Conservation (phyloP, 169 alveolate genomes). For the Babesia caballi region DNA sequence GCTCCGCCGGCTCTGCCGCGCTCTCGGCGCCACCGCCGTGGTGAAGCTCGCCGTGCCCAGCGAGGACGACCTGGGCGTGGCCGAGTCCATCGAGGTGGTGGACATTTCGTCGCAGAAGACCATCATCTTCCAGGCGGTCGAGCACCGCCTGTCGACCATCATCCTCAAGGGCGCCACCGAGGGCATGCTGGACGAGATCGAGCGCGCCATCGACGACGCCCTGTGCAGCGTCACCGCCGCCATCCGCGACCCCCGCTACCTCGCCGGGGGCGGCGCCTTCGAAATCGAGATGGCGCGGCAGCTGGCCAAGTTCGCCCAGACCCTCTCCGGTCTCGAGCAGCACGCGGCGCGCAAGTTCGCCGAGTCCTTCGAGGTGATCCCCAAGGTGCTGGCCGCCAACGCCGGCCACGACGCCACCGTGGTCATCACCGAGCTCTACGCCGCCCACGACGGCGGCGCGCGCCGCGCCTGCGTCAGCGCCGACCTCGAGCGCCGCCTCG, state of each 20-base stretch:
- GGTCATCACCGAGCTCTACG: constrained; percentile 77
- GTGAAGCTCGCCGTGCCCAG: constrained; percentile 91
- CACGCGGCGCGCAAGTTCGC: constrained; percentile 97
- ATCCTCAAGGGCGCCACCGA: constrained; percentile 97
- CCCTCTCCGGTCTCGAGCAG: constrained; percentile 90
- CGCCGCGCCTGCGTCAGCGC: constrained; percentile 73
- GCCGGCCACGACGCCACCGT: constrained; percentile 90
- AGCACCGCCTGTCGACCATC: constrained; percentile 85
- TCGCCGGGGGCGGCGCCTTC: constrained; percentile 97
- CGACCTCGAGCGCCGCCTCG: constrained; percentile 57
- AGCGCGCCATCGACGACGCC: constrained; percentile 94
- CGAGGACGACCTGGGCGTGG: constrained; percentile 95
- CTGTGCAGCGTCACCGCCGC: constrained; percentile 76
- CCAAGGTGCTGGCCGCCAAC: constrained; percentile 96
- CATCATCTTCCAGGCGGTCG: constrained; percentile 76
- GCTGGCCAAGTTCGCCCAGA: constrained; percentile 83
- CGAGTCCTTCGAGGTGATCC: constrained; percentile 93
- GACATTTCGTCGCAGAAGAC: constrained; percentile 92
- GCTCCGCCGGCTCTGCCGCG: constrained; percentile 91
- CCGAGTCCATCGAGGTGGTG: constrained; percentile 85
- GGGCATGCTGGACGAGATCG: constrained; percentile 97
- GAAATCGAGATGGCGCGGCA: constrained; percentile 88
- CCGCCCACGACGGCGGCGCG: constrained; percentile 77
- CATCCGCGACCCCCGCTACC: constrained; percentile 84
- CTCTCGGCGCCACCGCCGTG: constrained; percentile 93